Conservation (phyloP, 495 filamentous ascomycete genomes). For the Ramalina peruviana region DNA sequence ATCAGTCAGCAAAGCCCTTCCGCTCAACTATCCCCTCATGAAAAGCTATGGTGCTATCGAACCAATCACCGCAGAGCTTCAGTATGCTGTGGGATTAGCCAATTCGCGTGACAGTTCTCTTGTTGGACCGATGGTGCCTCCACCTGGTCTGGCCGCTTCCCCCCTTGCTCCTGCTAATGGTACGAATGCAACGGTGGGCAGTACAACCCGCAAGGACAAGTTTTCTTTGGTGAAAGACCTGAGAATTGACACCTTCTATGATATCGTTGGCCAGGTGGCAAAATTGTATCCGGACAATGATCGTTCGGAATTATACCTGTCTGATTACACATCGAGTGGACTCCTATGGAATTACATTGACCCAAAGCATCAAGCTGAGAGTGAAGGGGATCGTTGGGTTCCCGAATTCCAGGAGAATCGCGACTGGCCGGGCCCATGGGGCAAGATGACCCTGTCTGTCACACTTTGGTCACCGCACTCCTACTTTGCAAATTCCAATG, state of each 20-base stretch:
- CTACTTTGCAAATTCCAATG: constrained; percentile 33
- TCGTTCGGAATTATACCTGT: constrained; percentile 55
- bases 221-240: constrained; percentile 55
- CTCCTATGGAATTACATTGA: constrained; percentile 41
- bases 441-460: constrained; percentile 57
- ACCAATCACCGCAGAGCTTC: constrained; percentile 9
- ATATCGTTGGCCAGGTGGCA: constrained; percentile 66
- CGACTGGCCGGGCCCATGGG: constrained; percentile 68
- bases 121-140: background rate
- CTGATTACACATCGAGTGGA: constrained; percentile 69
- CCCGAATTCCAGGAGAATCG: constrained; percentile 26
- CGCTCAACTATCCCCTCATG: constrained; percentile 19
- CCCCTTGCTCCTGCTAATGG: background rate
- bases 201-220: constrained; percentile 25
- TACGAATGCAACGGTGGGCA: background rate
- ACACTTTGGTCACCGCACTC: constrained; percentile 62
- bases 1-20: constrained; percentile 15
- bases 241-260: constrained; percentile 39
- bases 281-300: constrained; percentile 40
- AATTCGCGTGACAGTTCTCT: constrained; percentile 14
- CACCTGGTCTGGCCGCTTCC: background rate
- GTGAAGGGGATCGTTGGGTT: constrained; percentile 28
- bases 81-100: constrained; percentile 12
- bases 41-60: constrained; percentile 10
- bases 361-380: constrained; percentile 25